Conservation (phyloP, 2,329 filamentous ascomycete genomes). For the Beauveria rudraprayagi region DNA sequence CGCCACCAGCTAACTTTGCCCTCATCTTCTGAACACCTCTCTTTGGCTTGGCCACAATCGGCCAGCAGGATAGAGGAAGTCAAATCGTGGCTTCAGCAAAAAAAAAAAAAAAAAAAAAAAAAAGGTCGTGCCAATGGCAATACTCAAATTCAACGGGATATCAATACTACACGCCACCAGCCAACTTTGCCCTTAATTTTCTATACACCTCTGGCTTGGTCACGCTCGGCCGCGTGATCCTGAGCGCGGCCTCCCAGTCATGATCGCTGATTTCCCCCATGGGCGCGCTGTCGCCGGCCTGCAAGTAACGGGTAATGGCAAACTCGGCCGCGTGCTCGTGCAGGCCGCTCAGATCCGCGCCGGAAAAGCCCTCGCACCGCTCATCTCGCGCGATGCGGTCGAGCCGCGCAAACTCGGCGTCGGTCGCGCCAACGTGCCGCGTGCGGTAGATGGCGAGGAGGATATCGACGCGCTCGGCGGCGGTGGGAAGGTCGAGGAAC, state of each 20-base stretch:
- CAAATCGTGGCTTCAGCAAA: too few species aligned
- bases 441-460: constrained; percentile 58
- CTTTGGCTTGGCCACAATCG: too few species aligned
- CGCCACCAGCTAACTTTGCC: too few species aligned
- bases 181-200: constrained; percentile 25
- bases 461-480: constrained; percentile 77
- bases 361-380: constrained; percentile 69
- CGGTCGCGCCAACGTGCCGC: constrained; percentile 21
- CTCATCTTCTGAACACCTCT: too few species aligned
- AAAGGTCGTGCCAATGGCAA: neutral
- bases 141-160: neutral
- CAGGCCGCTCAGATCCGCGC: constrained; percentile 49
- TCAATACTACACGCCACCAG: neutral
- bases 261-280: constrained; percentile 22
- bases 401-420: constrained; percentile 46
- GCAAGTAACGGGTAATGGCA: constrained; percentile 34
- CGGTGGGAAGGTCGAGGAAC: constrained; percentile 77
- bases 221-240: constrained; percentile 42
- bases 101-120: neutral
- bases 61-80: too few species aligned
- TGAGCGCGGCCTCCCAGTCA: constrained; percentile 48
- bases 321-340: constrained; percentile 43
- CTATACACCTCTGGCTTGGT: constrained; percentile 37
- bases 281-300: constrained; percentile 15
- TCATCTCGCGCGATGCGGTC: constrained; percentile 56